Conservation (phyloP, 2,329 filamentous ascomycete species). For the Hortaea werneckii region DNA sequence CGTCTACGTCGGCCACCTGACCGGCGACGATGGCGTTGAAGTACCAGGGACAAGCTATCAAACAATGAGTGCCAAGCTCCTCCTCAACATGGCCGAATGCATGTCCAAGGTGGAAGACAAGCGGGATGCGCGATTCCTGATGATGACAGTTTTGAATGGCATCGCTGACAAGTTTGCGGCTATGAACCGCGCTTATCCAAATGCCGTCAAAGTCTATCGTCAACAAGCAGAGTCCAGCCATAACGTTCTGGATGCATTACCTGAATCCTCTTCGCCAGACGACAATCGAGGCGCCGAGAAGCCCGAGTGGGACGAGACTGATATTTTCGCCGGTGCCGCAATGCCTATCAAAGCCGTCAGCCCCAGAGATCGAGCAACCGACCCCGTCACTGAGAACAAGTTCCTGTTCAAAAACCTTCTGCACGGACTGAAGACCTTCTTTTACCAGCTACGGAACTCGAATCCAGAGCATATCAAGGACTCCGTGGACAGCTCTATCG, state of each 20-base stretch:
- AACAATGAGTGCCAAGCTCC: conserved; percentile 95
- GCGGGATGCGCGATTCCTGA: conserved; percentile 83
- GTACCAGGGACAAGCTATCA: conserved; percentile 91
- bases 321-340: conserved; percentile 70
- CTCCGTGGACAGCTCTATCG: conserved; percentile 63
- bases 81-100: conserved; percentile 96
- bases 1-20: conserved; percentile 91
- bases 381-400: conserved; percentile 93
- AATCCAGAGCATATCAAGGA: conserved; percentile 53
- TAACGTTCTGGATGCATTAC: conserved; percentile 48
- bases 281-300: conserved; percentile 46
- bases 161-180: conserved; percentile 97
- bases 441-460: conserved; percentile 86
- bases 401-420: conserved; percentile 95
- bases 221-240: conserved; percentile 41
- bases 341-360: conserved; percentile 95
- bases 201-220: conserved; percentile 86
- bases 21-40: conserved; percentile 62
- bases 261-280: conserved; percentile 75
- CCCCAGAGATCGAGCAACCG: conserved; percentile 74
- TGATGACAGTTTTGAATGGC: conserved; percentile 95
- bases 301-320: conserved; percentile 95
- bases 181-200: conserved; percentile 94
- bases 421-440: conserved; percentile 90
- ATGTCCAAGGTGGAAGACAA: conserved; percentile 93